phyloP scores from a whole-genome alignment of 2,329 filamentous ascomycete genomes.

The Neurospora sp. region DNA sequence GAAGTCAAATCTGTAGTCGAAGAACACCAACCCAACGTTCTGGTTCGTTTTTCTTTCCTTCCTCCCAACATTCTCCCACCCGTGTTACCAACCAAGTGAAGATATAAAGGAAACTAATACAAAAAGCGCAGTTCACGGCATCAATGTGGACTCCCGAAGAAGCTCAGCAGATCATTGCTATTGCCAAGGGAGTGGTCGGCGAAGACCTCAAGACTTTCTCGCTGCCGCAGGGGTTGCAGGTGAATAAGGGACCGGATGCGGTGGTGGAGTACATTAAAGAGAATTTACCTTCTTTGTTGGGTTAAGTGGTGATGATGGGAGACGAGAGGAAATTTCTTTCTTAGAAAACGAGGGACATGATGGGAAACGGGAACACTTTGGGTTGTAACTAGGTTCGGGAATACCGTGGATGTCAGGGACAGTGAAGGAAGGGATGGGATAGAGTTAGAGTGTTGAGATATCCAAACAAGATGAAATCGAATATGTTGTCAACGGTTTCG shows the following conservation, averaged over 20 bases:
- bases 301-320: background rate
- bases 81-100: background rate
- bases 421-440: background rate
- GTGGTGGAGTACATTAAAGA: slow-evolving; percentile 39
- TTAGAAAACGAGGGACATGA: too few relatives aligned
- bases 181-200: slow-evolving; percentile 30
- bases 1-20: slow-evolving; percentile 45
- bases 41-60: slow-evolving; percentile 28
- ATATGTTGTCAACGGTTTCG: too few relatives aligned
- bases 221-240: slow-evolving; percentile 40
- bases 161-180: slow-evolving; percentile 31
- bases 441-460: background rate
- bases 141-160: slow-evolving; percentile 36
- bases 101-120: background rate
- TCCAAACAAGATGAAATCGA: too few relatives aligned
- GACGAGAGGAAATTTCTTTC: background rate
- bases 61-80: too few relatives aligned
- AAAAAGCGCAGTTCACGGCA: slow-evolving; percentile 17
- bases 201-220: slow-evolving; percentile 39
- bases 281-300: slow-evolving; percentile 24
- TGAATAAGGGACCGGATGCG: slow-evolving; percentile 40
- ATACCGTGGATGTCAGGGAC: background rate
- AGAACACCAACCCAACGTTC: slow-evolving; percentile 40
- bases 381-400: too few relatives aligned
- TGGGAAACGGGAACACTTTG: too few relatives aligned